These are phyloP conservation scores for Mycena floridula DNA, from an alignment of 768 basidiomycete genomes.

Conservation along the genomic window DNA sequence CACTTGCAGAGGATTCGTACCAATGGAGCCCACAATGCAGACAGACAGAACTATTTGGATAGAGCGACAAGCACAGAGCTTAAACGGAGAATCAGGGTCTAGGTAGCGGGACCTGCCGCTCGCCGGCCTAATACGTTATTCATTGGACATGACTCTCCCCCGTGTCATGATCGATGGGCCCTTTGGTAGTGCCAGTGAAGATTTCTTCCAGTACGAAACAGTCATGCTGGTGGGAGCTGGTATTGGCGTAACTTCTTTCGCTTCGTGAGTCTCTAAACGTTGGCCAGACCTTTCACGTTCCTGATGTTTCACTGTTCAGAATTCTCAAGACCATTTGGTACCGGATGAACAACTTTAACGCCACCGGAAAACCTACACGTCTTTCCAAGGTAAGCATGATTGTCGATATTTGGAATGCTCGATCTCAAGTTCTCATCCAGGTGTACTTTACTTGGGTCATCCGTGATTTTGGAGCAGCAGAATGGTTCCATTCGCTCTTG, in stretches of 20 bases:
- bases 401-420: not conserved
- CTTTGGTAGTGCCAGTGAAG: too few species aligned
- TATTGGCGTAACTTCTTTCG: too few species aligned
- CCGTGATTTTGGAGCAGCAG: conserved; percentile 84
- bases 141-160: conserved; percentile 62
- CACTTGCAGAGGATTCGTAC: too few species aligned
- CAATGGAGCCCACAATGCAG: too few species aligned
- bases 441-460: too few species aligned
- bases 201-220: conserved; percentile 85
- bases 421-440: conserved; percentile 14
- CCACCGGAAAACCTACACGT: conserved; percentile 62
- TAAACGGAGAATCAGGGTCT: too few species aligned
- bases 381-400: conserved; percentile 60
- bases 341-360: conserved; percentile 69
- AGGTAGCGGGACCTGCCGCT: too few species aligned
- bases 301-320: conserved; percentile 26
- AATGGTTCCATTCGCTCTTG: too few species aligned
- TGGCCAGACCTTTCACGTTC: not conserved
- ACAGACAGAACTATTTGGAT: too few species aligned
- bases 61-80: too few species aligned
- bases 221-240: conserved; percentile 85
- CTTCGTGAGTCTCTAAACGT: conserved; percentile 58
- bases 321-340: conserved; percentile 83
- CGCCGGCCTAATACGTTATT: too few species aligned
- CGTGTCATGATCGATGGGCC: too few species aligned